Percentiles rank a stretch among this genome's conserved stretches.
Conservation (phyloP, 148 eudicot species). For the Rhododendron griersonianum region DNA sequence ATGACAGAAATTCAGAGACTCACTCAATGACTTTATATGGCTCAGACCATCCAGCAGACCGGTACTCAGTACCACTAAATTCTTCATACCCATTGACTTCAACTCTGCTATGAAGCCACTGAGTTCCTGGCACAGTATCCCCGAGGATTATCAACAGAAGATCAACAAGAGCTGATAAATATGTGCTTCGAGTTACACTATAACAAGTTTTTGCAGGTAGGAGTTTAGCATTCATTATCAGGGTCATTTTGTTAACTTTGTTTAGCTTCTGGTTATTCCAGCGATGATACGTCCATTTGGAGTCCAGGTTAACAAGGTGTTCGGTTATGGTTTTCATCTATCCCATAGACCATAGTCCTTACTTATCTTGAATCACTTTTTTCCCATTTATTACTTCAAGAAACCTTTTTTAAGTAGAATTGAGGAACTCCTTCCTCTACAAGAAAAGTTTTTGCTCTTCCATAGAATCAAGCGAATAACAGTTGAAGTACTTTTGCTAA, state of each 20-base stretch:
- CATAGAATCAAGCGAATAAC: not conserved
- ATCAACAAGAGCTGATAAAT: not conserved
- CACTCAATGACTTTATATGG: constrained; percentile 81
- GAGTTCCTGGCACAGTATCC: constrained; percentile 51
- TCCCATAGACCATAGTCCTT: not conserved
- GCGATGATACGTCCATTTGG: not conserved
- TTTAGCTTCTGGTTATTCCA: not conserved
- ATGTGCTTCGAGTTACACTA: not conserved
- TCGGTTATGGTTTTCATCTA: not conserved
- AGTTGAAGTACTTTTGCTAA: not conserved
- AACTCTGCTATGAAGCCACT: constrained; percentile 97
- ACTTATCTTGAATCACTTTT: not conserved
- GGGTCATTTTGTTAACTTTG: not conserved
- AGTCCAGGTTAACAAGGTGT: constrained; percentile 5
- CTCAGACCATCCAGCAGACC: constrained; percentile 95
- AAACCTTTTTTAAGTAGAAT: not conserved
- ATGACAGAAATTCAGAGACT: constrained; percentile 22
- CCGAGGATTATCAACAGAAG: not conserved
- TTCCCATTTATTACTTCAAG: not conserved
- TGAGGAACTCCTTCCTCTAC: not conserved
- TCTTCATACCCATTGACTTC: constrained; percentile 93
- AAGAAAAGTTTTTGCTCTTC: not conserved
- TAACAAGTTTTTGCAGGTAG: not conserved
- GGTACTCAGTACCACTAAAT: constrained; percentile 76
- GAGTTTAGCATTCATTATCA: not conserved